Conservation (phyloP, 2,329 filamentous ascomycete genomes). For the Thielaviopsis musarum region DNA sequence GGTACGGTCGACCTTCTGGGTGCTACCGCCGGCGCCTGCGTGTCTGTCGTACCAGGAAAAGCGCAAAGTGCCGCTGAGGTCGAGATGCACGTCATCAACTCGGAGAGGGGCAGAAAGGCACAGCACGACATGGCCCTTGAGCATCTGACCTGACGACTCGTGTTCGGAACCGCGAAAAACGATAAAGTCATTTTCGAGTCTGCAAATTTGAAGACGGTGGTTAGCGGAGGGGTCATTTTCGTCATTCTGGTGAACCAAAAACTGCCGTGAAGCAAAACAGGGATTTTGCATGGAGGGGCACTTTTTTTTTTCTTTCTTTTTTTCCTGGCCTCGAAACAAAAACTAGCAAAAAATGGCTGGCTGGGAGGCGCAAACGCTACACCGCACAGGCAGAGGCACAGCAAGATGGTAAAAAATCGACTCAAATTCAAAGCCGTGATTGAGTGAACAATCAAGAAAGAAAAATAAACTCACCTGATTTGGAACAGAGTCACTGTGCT, state of each 20-base stretch:
- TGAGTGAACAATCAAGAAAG: not conserved
- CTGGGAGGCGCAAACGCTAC: not conserved
- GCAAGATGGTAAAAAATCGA: not conserved
- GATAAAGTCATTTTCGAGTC: constrained; percentile 62
- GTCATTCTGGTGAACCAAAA: not conserved
- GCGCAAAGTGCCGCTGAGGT: constrained; percentile 52
- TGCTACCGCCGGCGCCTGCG: constrained; percentile 12
- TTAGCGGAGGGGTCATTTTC: not conserved
- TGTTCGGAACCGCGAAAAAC: constrained; percentile 60
- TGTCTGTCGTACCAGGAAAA: constrained; percentile 20
- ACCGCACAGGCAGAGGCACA: not conserved
- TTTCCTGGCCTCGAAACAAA: not conserved
- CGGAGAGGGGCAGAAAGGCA: constrained; percentile 53
- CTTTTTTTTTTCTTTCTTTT: not conserved
- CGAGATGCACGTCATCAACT: constrained; percentile 56
- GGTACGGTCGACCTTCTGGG: constrained; percentile 40
- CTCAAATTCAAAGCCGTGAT: not conserved
- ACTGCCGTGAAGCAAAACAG: not conserved
- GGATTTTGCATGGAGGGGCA: not conserved
- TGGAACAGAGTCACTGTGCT: constrained; percentile 11
- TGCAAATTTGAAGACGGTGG: constrained; percentile 19
- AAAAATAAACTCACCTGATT: constrained; percentile 8
- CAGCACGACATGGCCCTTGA: constrained; percentile 58
- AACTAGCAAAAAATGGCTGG: not conserved
- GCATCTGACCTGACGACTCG: constrained; percentile 57